phyloP scores from a whole-genome alignment of 129 eudicot genomes.

The Calendula officinalis region DNA sequence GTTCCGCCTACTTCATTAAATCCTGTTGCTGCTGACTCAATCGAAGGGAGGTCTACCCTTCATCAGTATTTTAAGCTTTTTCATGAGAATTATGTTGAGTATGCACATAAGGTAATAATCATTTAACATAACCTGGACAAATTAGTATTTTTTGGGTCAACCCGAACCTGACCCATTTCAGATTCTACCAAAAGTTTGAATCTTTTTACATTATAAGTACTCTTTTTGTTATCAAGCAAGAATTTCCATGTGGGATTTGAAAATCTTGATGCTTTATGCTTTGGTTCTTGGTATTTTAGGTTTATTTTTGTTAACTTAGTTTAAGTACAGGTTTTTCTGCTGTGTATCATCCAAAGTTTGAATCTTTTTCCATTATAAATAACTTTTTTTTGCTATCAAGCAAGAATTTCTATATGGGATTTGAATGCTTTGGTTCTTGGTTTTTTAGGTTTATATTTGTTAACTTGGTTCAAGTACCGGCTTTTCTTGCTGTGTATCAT shows the following conservation, averaged over 20 bases:
- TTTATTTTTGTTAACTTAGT: conserved; percentile 10
- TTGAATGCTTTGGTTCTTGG: not conserved
- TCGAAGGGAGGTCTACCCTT: conserved; percentile 91
- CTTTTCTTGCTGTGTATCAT: not conserved
- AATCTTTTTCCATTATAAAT: conserved; percentile 13
- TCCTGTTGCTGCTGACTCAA: conserved; percentile 75
- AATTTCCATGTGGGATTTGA: not conserved
- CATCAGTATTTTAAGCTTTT: conserved; percentile 93
- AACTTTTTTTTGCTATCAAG: conserved; percentile 2
- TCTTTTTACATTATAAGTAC: not conserved
- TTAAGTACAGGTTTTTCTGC: conserved; percentile 2
- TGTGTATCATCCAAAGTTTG: not conserved
- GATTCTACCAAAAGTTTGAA: not conserved
- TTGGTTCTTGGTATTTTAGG: not conserved
- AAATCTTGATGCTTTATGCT: not conserved
- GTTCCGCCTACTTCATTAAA: conserved; percentile 61
- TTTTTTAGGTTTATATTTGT: not conserved
- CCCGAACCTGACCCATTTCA: not conserved
- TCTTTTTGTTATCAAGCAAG: not conserved
- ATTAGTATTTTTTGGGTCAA: not conserved
- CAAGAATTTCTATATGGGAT: no score
- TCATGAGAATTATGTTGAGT: conserved; percentile 95
- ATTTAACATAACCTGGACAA: not conserved
- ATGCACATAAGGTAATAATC: conserved; percentile 95
- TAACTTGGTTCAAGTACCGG: conserved; percentile 10